These are phyloP conservation scores for Mercurialis annua DNA, from an alignment of 345 rosid species.

Conservation along the genomic window DNA sequence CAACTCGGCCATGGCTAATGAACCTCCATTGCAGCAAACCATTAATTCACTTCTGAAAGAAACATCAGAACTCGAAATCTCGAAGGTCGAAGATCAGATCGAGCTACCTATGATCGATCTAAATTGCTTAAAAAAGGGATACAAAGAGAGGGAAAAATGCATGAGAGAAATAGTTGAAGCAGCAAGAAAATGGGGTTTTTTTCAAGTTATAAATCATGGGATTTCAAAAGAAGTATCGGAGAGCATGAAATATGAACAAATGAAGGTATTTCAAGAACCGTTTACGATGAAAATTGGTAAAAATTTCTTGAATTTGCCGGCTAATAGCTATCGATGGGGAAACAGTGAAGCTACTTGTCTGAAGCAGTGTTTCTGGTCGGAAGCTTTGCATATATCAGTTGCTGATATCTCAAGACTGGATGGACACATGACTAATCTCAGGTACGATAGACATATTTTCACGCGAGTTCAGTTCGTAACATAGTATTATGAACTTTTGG, in stretches of 20 bases:
- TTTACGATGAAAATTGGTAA: conserved; percentile 36
- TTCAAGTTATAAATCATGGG: conserved; percentile 69
- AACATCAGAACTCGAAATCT: neutral
- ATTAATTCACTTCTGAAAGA: conserved; percentile 23
- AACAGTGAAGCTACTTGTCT: conserved; percentile 60
- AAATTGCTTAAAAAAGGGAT: conserved; percentile 21
- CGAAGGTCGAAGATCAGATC: conserved; percentile 9
- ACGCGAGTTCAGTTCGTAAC: too few relatives aligned
- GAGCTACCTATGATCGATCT: conserved; percentile 62
- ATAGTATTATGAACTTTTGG: too few relatives aligned
- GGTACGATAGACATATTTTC: too few relatives aligned
- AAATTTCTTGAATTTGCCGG: conserved; percentile 33
- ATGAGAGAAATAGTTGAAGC: conserved; percentile 43
- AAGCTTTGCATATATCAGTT: conserved; percentile 62
- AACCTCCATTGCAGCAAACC: conserved; percentile 29
- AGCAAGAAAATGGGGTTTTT: conserved; percentile 69
- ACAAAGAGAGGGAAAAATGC: conserved; percentile 33
- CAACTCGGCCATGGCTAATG: neutral
- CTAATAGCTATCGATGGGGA: conserved; percentile 65
- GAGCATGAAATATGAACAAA: conserved; percentile 40
- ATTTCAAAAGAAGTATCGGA: conserved; percentile 38
- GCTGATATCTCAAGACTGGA: conserved; percentile 32
- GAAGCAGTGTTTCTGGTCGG: conserved; percentile 60
- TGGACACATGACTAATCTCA: conserved; percentile 1
- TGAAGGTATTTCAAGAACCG: conserved; percentile 46